These are phyloP conservation scores for Boletus edulis DNA, from an alignment of 768 basidiomycete genomes.

Conservation along the genomic window DNA sequence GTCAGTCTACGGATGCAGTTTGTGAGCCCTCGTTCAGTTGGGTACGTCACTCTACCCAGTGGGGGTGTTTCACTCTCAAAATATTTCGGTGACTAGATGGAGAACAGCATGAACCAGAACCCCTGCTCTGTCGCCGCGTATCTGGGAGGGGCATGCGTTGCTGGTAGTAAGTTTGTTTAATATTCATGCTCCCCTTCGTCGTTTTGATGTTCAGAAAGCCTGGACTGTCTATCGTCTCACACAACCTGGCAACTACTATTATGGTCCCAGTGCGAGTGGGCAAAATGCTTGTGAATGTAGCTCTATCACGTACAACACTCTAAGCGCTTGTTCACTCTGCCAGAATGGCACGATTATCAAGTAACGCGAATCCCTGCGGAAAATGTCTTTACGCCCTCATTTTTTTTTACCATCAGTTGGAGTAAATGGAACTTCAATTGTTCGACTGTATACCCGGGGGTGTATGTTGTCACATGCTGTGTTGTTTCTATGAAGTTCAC, in stretches of 20 bases:
- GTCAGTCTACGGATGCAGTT: slow-evolving; percentile 22
- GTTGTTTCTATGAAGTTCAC: background rate
- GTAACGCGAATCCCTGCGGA: slow-evolving; percentile 21
- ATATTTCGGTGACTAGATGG: slow-evolving; percentile 20
- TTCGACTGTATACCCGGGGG: slow-evolving; percentile 30
- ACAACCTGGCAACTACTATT: slow-evolving; percentile 18
- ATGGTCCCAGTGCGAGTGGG: slow-evolving; percentile 29
- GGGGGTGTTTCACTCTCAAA: background rate
- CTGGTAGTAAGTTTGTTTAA: slow-evolving; percentile 34
- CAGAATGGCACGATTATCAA: slow-evolving; percentile 41
- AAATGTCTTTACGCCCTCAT: background rate
- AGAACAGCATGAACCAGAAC: slow-evolving; percentile 44
- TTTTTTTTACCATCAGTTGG: slow-evolving; percentile 39
- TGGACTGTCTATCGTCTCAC: slow-evolving; percentile 39
- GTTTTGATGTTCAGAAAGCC: slow-evolving; percentile 27
- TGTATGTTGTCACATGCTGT: slow-evolving; percentile 13
- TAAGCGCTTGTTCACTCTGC: slow-evolving; percentile 57
- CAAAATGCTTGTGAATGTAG: slow-evolving; percentile 48
- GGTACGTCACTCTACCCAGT: slow-evolving; percentile 17
- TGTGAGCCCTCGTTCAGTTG: slow-evolving; percentile 25
- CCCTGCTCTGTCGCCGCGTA: slow-evolving; percentile 48
- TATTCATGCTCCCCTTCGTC: slow-evolving; percentile 1
- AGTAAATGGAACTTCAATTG: slow-evolving; percentile 49
- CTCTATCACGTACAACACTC: slow-evolving; percentile 51
- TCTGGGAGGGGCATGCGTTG: slow-evolving; percentile 41